phyloP scores from a whole-genome alignment of 257 asterid genomes.

The Solanum chmielewskii region DNA sequence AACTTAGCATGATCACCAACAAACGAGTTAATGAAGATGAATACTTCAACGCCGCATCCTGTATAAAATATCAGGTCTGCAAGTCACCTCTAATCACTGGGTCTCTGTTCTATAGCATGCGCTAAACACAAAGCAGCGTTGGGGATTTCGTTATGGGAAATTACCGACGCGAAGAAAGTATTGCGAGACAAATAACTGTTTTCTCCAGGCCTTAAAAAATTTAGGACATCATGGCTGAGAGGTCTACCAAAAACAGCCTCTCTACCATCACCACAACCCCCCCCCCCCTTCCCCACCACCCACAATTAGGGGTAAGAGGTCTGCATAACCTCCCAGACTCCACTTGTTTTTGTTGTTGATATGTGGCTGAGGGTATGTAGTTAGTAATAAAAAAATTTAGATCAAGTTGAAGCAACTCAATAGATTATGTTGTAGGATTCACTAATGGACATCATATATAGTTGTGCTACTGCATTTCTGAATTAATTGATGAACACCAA shows the following conservation, averaged over 20 bases:
- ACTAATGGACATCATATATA: not conserved
- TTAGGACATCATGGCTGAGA: not conserved
- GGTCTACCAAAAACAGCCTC: not conserved
- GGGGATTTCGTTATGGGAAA: not conserved
- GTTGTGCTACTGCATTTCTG: not conserved
- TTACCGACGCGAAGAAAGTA: not conserved
- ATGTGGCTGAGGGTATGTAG: not conserved
- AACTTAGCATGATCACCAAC: not conserved
- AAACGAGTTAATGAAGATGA: not conserved
- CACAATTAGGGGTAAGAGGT: not conserved
- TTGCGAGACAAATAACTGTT: not conserved
- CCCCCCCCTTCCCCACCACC: not conserved
- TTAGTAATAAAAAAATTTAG: not conserved
- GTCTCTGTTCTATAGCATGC: not conserved
- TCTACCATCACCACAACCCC: no score
- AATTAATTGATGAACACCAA: not conserved
- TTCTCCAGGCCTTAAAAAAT: not conserved
- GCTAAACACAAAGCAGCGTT: not conserved
- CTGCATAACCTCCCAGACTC: not conserved
- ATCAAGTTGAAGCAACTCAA: not conserved
- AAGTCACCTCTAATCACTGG: not conserved
- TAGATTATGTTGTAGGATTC: not conserved
- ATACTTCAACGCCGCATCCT: not conserved
- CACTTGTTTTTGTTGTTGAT: not conserved
- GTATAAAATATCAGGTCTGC: not conserved